phyloP scores from a whole-genome alignment of 2,329 filamentous ascomycete species.

The Aureobasidium sp. region DNA sequence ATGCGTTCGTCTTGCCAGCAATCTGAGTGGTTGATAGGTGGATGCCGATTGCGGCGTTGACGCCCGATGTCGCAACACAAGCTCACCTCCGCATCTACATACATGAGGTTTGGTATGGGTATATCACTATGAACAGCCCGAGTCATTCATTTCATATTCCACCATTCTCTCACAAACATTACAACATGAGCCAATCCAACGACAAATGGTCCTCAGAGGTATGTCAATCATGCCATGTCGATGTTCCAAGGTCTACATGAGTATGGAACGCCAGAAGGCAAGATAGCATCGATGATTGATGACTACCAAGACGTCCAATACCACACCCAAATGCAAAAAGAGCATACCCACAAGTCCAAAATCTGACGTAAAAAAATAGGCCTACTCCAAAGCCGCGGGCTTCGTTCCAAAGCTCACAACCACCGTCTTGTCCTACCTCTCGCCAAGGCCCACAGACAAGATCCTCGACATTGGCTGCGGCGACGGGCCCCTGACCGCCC shows the following conservation, averaged over 20 bases:
- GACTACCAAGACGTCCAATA: background rate
- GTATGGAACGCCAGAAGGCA: background rate
- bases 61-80: slow-evolving; percentile 1
- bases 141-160: too few relatives aligned
- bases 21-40: background rate
- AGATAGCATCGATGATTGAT: background rate
- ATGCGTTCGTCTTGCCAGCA: background rate
- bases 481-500: slow-evolving; percentile 35
- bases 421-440: slow-evolving; percentile 32
- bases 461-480: slow-evolving; percentile 38
- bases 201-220: slow-evolving; percentile 15
- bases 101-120: background rate
- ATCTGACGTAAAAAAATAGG: slow-evolving; percentile 13
- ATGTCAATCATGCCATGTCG: background rate
- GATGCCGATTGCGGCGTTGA: background rate
- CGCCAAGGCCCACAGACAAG: slow-evolving; percentile 27
- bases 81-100: background rate
- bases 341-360: background rate
- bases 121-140: background rate
- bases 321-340: too few relatives aligned
- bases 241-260: background rate
- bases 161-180: too few relatives aligned
- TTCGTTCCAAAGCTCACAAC: slow-evolving; percentile 38
- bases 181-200: background rate
- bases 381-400: slow-evolving; percentile 32